Conservation (phyloP, 352 stramenopile species). For the Globisporangium yorkense region DNA sequence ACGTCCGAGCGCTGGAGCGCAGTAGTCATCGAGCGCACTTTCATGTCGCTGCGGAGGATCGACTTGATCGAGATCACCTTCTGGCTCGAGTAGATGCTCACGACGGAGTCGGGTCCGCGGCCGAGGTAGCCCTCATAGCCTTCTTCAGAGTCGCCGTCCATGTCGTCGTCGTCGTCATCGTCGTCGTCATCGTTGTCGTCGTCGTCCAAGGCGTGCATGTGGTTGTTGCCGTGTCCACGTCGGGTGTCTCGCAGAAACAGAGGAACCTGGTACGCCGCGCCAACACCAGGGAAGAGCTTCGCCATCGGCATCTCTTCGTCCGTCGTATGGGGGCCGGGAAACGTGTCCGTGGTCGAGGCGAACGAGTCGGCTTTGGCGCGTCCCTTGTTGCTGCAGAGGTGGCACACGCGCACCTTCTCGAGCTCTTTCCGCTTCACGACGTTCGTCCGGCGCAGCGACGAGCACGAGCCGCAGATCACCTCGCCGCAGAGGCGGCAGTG, state of each 20-base stretch:
- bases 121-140: conserved; percentile 22
- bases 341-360: conserved; percentile 22
- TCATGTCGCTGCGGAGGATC: conserved; percentile 17
- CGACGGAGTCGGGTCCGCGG: conserved; percentile 10
- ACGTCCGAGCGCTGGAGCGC: not conserved
- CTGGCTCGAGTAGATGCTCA: conserved; percentile 17
- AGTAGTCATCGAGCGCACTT: conserved; percentile 11
- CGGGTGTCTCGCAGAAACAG: not conserved
- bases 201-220: not conserved
- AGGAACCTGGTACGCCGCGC: not conserved
- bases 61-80: conserved; percentile 66
- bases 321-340: conserved; percentile 15
- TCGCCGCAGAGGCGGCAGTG: conserved; percentile 65
- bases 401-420: conserved; percentile 60
- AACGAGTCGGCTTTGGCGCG: conserved; percentile 27
- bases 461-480: conserved; percentile 52
- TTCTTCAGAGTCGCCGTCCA: conserved; percentile 15
- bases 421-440: conserved; percentile 27
- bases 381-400: conserved; percentile 54
- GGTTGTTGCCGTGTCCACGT: not conserved
- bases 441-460: conserved; percentile 36
- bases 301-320: conserved; percentile 19
- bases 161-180: conserved; percentile 8
- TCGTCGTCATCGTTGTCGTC: conserved; percentile 4
- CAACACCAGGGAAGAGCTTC: conserved; percentile 11